Base-by-base conservation (phyloP, 2,329 filamentous ascomycete genomes). In the Cordyceps javanica region DNA sequence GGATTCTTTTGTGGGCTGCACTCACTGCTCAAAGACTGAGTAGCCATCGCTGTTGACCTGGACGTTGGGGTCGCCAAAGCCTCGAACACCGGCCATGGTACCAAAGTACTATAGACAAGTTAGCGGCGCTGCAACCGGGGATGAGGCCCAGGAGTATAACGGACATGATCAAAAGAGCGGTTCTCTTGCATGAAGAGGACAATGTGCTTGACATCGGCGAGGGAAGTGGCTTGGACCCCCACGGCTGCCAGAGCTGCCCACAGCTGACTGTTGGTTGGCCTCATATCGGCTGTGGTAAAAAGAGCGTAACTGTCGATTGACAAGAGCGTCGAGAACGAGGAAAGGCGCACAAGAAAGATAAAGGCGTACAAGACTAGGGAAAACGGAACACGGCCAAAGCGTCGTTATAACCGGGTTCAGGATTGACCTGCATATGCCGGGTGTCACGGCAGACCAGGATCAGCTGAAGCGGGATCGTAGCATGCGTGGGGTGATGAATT, bases 151-250 rank as follows among this genome's bases (percentile, higher is more conserved):
- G 26, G 11, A 7, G 9, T 19, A 3, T 10, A 14, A 59, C 69
- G 49, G 34, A 70, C 69, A 45, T 70, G 69, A 54, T 70, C 67
- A 50, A 71, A 67, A 0, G 69, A 65, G 4, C 69, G 62, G 50
- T 71, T 71, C 59, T 71, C 78, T 63, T 82, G 78, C 80, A 82
- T 82, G 64, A 82, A 80, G 36, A 82, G 73, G 21, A 82, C 74
- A 39, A 82, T 79, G 73, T 82, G 80, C 55, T 82, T 75, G 60
- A 82, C 76, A 55, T 82, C 78, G 26, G 71, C 70, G 32, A 80
- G 68, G 9, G 76, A 76, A 3, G 69, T 72, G 4, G 70, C 75
- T 2, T 59, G 58, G 7, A 59, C 62, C 32, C 64, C 62, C 16
- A 45, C 42, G n/a, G 48, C 58, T 21, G 62, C 62, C 25, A 57